Evolutionary conservation across 257 asterid species (phyloP), one percentile per base, ranked within the genome.

Genomic region (Gentiana straminea): DNA sequence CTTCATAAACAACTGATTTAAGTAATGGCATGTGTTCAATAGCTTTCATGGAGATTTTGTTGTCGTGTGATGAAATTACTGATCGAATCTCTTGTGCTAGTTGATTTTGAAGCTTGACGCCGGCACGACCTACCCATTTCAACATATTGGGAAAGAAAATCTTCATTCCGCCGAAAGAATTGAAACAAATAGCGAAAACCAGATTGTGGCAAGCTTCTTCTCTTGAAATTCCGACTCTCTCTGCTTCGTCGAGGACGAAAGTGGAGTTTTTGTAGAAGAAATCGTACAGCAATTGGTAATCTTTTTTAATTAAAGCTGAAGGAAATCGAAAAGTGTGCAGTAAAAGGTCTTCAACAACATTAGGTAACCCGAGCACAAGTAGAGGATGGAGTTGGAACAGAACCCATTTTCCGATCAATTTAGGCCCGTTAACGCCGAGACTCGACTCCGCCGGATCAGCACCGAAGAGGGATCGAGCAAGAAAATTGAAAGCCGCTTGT

Each of bases 161-260:
- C 36, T 75, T 89, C 79, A 89, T 75, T 2, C 97, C 97, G 5
- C 97, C 97, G 62, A 79, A 84, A 13, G 97, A 74, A 10, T 89
- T 89, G 59, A 89, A 89, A 74, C 97, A 81, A 0, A 92, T 89
- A 32, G 95, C 72, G 75, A 78, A 89, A 0, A 89, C 5, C 8
- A 89, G 69, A 36, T 89, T 89, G 32, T 89, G 95, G 62, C 89
- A 81, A 8, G 95, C 95, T 49, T 89, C 97, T 2, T 86, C 94
- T 0, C 86, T 77, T 0, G 84, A 64, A 33, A 89, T 37, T 9
- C 82, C 95, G 1, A 64, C 46, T 50, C 49, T 74, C 55, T 82
- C 90, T 1, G 87, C 95, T 33, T 86, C 80, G 6, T 86, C 89
- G 5, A 83, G 87, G n/a, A 86, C 51, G 1, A 73, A 35, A 24